Conservation (phyloP, 345 rosid genomes). For the Rhizophora apiculata region DNA sequence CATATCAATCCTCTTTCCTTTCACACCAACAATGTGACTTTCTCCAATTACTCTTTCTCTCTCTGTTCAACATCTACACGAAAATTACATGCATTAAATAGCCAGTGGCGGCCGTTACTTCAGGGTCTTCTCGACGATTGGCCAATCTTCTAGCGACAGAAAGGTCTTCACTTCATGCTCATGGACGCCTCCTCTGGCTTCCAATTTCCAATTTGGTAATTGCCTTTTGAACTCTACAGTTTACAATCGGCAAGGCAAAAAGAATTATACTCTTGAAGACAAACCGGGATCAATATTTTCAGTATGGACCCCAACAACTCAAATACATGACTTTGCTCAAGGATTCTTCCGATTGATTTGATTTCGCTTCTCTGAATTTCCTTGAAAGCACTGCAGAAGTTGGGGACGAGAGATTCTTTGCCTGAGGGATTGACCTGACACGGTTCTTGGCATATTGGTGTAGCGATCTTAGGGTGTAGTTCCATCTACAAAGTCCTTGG, state of each 20-base stretch:
- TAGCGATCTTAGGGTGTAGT: constrained; percentile 20
- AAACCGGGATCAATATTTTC: neutral
- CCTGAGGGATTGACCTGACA: constrained; percentile 15
- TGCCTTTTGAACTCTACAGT: neutral
- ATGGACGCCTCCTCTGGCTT: too few relatives aligned
- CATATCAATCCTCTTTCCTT: neutral
- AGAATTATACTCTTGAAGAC: too few relatives aligned
- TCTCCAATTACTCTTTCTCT: neutral
- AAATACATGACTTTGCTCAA: constrained; percentile 19
- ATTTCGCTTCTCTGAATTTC: constrained; percentile 10
- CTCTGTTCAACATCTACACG: neutral
- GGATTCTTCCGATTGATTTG: constrained; percentile 18
- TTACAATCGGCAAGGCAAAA: neutral
- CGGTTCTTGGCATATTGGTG: constrained; percentile 23
- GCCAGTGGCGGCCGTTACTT: too few relatives aligned
- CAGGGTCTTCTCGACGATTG: too few relatives aligned
- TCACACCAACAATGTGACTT: neutral
- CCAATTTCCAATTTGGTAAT: too few relatives aligned
- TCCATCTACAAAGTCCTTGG: constrained; percentile 48
- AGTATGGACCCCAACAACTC: constrained; percentile 24
- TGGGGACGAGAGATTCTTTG: constrained; percentile 18
- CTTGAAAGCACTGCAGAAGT: constrained; percentile 9
- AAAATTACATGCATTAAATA: too few relatives aligned
- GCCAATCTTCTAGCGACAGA: too few relatives aligned
- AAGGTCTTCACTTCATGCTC: too few relatives aligned